Evolutionary conservation across 1,284 basidiomycete species (phyloP), one percentile per base, ranked within the genome.

Genomic region (Ustilago cynodontis): DNA sequence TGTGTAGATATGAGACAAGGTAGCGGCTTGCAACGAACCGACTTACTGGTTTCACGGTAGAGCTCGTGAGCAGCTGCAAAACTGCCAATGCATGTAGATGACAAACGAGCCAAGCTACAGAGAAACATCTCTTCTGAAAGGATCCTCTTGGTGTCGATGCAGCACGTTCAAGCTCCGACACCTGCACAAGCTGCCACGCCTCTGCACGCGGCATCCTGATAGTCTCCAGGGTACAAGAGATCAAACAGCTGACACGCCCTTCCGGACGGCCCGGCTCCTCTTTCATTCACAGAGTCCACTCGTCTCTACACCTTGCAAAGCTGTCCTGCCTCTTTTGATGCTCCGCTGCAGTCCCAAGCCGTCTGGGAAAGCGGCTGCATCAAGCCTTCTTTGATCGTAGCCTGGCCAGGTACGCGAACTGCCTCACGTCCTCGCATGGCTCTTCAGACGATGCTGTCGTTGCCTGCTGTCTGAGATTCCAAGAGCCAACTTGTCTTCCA

Each of bases 341-440:
- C 56, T 47, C 56, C 56, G 43, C 56, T 35, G 31, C 56, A 58
- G 7, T 22, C 18, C 22, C 24, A 47, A 49, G 55, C 55, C 43
- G 31, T 57, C 28, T 47, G 41, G 41, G 55, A 47, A 5, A 7
- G 28, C 43, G 41, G 8, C 4, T 22, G 28, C 26, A 29, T 35
- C 52, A 31, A 31, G 10, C 33, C 22, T n/a, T 24, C 26, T 51
- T 35, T 39, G 20, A 18, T 33, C 11, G 31, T 33, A 33, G 35
- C 35, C 35, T 13, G 49, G 49, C 26, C 22, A 26, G 28, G 49
- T 29, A 50, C 41, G 18, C 41, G 41, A 43, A 10, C 41, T 20
- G 41, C 41, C 28, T 49, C 45, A 7, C 45, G 6, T 28, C 24
- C 45, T n/a, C n/a, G n/a, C n/a, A n/a, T 49, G 22, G 3, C 20